These are phyloP conservation scores for Hypoxylon sp. DNA, from an alignment of 2,329 filamentous ascomycete species.

Conservation along the genomic window DNA sequence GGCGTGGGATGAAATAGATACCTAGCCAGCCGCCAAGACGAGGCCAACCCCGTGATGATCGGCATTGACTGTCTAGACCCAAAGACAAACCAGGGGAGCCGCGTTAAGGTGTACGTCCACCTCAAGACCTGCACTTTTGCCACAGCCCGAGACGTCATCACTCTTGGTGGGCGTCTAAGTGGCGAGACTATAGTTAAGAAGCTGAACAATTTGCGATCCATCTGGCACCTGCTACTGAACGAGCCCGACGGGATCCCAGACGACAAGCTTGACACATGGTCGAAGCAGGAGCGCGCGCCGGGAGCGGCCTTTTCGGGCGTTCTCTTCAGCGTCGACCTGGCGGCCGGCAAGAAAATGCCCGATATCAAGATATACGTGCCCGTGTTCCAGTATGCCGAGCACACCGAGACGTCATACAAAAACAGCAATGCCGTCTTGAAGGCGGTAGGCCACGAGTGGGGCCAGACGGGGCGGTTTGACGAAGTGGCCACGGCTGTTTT, in stretches of 20 bases:
- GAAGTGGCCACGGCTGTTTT: slow-evolving; percentile 13
- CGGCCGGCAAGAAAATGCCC: slow-evolving; percentile 10
- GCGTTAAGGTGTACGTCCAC: slow-evolving; percentile 14
- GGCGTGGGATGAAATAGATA: background rate
- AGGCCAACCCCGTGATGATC: slow-evolving; percentile 10
- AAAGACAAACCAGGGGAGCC: slow-evolving; percentile 6
- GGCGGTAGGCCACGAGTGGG: slow-evolving; percentile 15
- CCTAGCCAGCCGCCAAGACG: slow-evolving; percentile 3
- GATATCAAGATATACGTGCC: slow-evolving; percentile 18
- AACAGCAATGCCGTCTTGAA: slow-evolving; percentile 13
- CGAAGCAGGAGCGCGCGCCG: slow-evolving; percentile 6
- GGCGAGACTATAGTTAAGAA: slow-evolving; percentile 4
- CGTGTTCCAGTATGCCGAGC: slow-evolving; percentile 15
- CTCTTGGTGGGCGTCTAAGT: slow-evolving; percentile 19
- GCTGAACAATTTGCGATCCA: slow-evolving; percentile 11
- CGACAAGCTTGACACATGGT: slow-evolving; percentile 7
- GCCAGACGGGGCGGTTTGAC: slow-evolving; percentile 5
- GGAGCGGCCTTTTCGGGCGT: slow-evolving; percentile 1
- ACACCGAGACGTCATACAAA: background rate
- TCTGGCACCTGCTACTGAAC: slow-evolving; percentile 18
- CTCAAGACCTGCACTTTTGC: slow-evolving; percentile 6
- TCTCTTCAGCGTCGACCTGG: slow-evolving; percentile 18
- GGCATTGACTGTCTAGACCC: slow-evolving; percentile 24
- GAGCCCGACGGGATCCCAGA: slow-evolving; percentile 10
- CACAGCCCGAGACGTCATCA: slow-evolving; percentile 11